Percentiles rank a stretch among this genome's conserved stretches.
These are phyloP conservation scores for Entonaema liquescens DNA, from an alignment of 495 filamentous ascomycete genomes.

Conservation along the genomic window DNA sequence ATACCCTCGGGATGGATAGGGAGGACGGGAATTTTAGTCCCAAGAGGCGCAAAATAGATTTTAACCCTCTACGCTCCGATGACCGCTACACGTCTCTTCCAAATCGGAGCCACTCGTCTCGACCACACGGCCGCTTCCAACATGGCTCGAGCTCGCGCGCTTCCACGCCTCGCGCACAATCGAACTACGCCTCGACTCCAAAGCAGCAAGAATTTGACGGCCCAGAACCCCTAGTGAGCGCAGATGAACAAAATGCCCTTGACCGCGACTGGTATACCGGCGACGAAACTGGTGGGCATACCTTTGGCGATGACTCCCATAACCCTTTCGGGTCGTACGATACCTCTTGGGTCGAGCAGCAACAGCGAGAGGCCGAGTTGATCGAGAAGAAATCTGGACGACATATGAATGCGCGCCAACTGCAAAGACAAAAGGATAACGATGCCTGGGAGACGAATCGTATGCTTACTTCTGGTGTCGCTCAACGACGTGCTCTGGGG, in stretches of 20 bases:
- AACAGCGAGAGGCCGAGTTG: slow-evolving; percentile 74
- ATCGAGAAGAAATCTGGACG: slow-evolving; percentile 77
- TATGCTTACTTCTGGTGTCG: slow-evolving; percentile 96
- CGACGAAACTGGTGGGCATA: slow-evolving; percentile 74
- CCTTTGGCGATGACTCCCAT: slow-evolving; percentile 78
- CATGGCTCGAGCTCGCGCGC: slow-evolving; percentile 48
- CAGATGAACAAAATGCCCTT: slow-evolving; percentile 67
- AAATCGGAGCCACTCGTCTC: slow-evolving; percentile 53
- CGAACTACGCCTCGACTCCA: slow-evolving; percentile 58
- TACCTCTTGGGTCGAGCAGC: slow-evolving; percentile 69
- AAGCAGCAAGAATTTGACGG: slow-evolving; percentile 62
- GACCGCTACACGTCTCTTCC: slow-evolving; percentile 67
- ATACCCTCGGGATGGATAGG: slow-evolving; percentile 46
- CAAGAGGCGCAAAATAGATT: slow-evolving; percentile 70
- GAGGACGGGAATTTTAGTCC: slow-evolving; percentile 61
- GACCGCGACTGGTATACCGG: slow-evolving; percentile 89
- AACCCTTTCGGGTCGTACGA: slow-evolving; percentile 68
- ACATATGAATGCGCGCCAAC: slow-evolving; percentile 71
- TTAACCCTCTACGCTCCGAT: slow-evolving; percentile 62
- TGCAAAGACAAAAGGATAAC: slow-evolving; percentile 89
- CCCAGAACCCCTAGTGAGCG: slow-evolving; percentile 58
- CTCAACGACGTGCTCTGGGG: slow-evolving; percentile 83
- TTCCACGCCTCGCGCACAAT: slow-evolving; percentile 60
- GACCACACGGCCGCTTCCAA: slow-evolving; percentile 47
- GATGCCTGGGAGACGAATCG: slow-evolving; percentile 99